Conservation (phyloP, 2,329 filamentous ascomycete genomes). For the Thielaviopsis musarum region DNA sequence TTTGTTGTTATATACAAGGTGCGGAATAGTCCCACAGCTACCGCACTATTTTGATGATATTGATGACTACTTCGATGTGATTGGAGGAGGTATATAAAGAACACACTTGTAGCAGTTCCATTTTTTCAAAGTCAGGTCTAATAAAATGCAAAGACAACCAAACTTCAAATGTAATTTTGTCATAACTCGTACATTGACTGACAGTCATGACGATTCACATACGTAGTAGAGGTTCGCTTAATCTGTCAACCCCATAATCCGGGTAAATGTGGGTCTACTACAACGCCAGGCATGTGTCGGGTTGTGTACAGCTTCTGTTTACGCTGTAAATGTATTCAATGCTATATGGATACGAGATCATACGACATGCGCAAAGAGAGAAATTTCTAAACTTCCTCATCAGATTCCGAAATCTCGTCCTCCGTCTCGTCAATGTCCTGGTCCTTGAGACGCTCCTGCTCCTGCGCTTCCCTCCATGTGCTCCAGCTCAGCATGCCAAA, state of each 20-base stretch:
- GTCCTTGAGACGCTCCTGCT: constrained; percentile 53
- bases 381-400: constrained; percentile 3
- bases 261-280: neutral
- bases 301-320: neutral
- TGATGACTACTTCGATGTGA: too few relatives aligned
- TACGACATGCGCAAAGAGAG: neutral
- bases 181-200: too few relatives aligned
- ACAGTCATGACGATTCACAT: neutral
- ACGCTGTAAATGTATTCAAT: neutral
- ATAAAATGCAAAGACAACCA: too few relatives aligned
- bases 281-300: neutral
- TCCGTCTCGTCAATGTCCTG: constrained; percentile 27
- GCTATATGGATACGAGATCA: neutral
- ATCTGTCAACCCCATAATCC: neutral
- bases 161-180: too few relatives aligned
- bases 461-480: constrained; percentile 83
- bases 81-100: too few relatives aligned
- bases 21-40: too few relatives aligned
- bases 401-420: constrained; percentile 7
- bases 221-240: neutral
- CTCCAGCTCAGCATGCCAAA: constrained; percentile 82
- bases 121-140: too few relatives aligned
- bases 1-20: too few relatives aligned
- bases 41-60: too few relatives aligned
- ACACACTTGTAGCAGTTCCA: too few relatives aligned